Evolutionary conservation across 106 monocot genomes (phyloP), one percentile per base, ranked within the genome.

Genomic region (Allium fistulosum): DNA sequence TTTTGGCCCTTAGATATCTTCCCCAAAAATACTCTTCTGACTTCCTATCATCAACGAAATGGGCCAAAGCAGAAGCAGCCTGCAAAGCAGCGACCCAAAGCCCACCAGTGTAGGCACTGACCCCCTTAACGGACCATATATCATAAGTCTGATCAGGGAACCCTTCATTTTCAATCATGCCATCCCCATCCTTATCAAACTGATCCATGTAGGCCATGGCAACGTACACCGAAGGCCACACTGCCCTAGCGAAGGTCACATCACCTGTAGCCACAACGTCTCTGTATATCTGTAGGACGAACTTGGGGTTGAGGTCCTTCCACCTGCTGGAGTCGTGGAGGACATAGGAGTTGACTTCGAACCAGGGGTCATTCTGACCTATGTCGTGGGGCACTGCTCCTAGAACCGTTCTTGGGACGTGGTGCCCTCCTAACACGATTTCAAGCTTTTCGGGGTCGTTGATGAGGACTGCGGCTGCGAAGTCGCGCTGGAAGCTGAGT

Each of bases 181-280:
- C 89, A 75, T 89, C 89, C 59, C 60, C 76, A 65, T 89, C 85
- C 53, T 80, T 85, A 48, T 89, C 89, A 64, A 89, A 89, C n/a
- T 85, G 89, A 63, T 89, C 89, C 85, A 89, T 89, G 26, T 82
- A 89, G 49, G 85, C 89, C 85, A 89, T 89, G 26, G 89, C 85
- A 27, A 75, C 61, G 59, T 80, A 85, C 11, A 90, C 85, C 1
- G 89, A 68, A 48, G 85, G 89, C 89, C 89, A 90, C 55, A 90
- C 82, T 49, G 82, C 81, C 48, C 61, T 65, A 0, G 72, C 85
- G 58, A 90, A 90, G 59, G 71, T 74, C 65, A 69, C 76, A 69
- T 90, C 80, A 56, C 85, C 80, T 10, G 85, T 90, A 28, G 65
- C 69, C 28, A 80, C 67, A 2, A 49, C 17, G 52, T 85, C 89